These are phyloP conservation scores for Glebionis coronaria DNA, from an alignment of 129 eudicot genomes.

Conservation along the genomic window DNA sequence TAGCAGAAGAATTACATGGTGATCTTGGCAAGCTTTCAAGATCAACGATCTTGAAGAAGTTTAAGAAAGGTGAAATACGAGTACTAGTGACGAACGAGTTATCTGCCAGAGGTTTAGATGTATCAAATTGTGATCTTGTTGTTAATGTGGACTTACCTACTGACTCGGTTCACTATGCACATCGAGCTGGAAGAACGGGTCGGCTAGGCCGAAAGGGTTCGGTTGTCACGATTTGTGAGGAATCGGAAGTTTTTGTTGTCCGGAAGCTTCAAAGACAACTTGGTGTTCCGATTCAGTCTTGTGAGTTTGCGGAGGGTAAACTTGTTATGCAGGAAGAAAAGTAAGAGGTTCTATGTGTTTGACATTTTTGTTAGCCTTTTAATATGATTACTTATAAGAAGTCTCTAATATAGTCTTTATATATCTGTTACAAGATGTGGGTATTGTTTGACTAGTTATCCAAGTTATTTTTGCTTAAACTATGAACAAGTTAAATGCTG, in stretches of 20 bases:
- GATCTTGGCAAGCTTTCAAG: slow-evolving; percentile 83
- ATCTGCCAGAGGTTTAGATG: slow-evolving; percentile 93
- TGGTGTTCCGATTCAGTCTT: slow-evolving; percentile 56
- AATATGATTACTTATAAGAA: not conserved
- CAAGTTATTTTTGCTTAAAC: no score
- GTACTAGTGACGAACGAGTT: slow-evolving; percentile 83
- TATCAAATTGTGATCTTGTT: slow-evolving; percentile 88
- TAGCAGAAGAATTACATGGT: slow-evolving; percentile 82
- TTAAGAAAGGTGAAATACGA: slow-evolving; percentile 75
- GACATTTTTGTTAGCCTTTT: not conserved
- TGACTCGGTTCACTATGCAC: slow-evolving; percentile 85
- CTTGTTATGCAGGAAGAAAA: slow-evolving; percentile 52
- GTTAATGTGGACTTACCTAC: slow-evolving; percentile 88
- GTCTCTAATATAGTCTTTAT: slow-evolving; percentile 12
- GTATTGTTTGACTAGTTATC: not conserved
- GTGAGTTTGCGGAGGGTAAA: slow-evolving; percentile 83
- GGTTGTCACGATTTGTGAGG: slow-evolving; percentile 83
- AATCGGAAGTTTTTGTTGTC: slow-evolving; percentile 65
- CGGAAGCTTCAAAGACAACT: slow-evolving; percentile 87
- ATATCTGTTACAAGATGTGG: not conserved
- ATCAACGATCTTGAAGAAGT: slow-evolving; percentile 81
- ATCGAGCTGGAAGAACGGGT: slow-evolving; percentile 94
- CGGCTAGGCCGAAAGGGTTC: slow-evolving; percentile 85
- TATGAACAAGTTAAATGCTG: no score
- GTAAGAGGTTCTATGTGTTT: slow-evolving; percentile 7